These are phyloP conservation scores for Ophiognomonia clavigignenti-juglandacearum DNA, from an alignment of 2,329 filamentous ascomycete species.

Conservation along the genomic window DNA sequence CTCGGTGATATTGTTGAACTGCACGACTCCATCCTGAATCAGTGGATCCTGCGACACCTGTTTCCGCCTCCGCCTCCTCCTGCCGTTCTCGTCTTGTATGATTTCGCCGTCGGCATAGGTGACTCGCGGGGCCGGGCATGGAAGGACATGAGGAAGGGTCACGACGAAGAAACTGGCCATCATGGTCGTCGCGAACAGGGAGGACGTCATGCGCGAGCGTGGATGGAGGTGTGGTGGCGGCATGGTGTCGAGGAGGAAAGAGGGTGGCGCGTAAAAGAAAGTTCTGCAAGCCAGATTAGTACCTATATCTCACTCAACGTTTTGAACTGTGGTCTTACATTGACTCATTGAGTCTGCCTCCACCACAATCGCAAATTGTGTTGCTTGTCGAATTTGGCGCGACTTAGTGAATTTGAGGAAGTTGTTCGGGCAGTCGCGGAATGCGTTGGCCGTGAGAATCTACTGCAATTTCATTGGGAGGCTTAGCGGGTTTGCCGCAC, in stretches of 20 bases:
- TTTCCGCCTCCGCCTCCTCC: constrained; percentile 36
- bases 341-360: neutral
- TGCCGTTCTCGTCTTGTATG: constrained; percentile 38
- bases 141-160: constrained; percentile 80
- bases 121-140: constrained; percentile 78
- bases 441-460: too few relatives aligned
- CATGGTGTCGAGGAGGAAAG: constrained; percentile 48
- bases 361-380: neutral
- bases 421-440: too few relatives aligned
- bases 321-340: neutral
- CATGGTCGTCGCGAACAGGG: constrained; percentile 91
- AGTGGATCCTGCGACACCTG: constrained; percentile 10
- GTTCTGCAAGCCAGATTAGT: neutral
- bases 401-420: neutral
- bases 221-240: constrained; percentile 87
- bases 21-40: constrained; percentile 31
- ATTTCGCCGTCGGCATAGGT: constrained; percentile 67
- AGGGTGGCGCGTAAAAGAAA: neutral
- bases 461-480: too few relatives aligned
- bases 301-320: neutral
- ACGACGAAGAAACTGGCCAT: constrained; percentile 89
- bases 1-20: constrained; percentile 38
- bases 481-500: too few relatives aligned
- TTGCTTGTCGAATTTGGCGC: neutral
- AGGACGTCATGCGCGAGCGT: constrained; percentile 86